Base-by-base conservation (phyloP, 331 rosid species). In the Malus hybrid region DNA sequence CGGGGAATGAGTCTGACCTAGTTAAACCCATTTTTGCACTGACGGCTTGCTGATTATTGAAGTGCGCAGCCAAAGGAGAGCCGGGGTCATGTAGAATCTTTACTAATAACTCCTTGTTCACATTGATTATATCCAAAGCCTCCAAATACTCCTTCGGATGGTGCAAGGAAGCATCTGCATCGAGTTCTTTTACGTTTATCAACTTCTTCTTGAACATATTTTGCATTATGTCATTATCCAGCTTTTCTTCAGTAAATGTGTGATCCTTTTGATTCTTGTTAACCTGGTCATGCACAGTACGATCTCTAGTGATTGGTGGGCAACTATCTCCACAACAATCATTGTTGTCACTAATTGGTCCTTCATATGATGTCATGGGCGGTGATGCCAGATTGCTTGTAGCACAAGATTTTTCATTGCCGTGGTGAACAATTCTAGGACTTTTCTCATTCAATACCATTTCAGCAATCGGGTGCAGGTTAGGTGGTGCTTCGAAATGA, bases 81-180 rank as follows among this genome's bases (percentile, higher is more conserved):
- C 77, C 77, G 5, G 92, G 90, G 44, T 83, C 86, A 34, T 79
- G 86, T 22, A 83, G 13, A 70, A 84, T 56, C 75, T 80, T 78
- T 16, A 79, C 63, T 30, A 87, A 33, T 30, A 89, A 80, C 33
- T 84, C 82, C 70, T 80, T 85, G 75, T 87, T 84, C 68, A 60
- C 73, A 62, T 72, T 87, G 63, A 60, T 89, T 57, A 82, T 73
- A 53, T 87, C 90, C 32, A 87, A 42, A 62, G 92, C 90, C 81
- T 91, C 89, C 77, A 84, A 82, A 65, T 86, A 83, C 63, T 93
- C 94, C 84, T 84, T 88, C 72, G 80, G 80, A 71, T 80, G 84
- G 58, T 65, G 83, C 7, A 83, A 73, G 6, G 87, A 88, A 66
- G 88, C 85, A 80, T 87, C 93, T 26, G 74, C 73, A 42, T 82